These are phyloP conservation scores for Leccinum longicurvipes DNA, from an alignment of 768 basidiomycete genomes.

Conservation along the genomic window DNA sequence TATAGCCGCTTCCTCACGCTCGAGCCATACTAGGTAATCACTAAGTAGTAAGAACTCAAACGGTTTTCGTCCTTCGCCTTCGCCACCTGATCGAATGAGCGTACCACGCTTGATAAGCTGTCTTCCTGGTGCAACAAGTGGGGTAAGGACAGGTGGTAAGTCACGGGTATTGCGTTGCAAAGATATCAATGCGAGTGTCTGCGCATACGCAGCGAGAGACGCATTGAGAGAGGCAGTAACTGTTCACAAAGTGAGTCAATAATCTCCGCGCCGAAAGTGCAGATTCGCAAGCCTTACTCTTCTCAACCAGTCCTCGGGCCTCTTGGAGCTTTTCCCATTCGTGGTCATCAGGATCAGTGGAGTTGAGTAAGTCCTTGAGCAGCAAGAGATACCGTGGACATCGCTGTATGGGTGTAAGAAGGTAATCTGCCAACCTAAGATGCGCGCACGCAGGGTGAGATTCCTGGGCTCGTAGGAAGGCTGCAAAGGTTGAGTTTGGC, in stretches of 20 bases:
- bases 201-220: constrained; percentile 73
- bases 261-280: not conserved
- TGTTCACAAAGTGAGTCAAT: constrained; percentile 30
- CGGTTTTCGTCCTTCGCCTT: constrained; percentile 44
- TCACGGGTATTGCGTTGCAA: constrained; percentile 75
- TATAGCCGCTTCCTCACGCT: constrained; percentile 41
- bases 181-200: constrained; percentile 71
- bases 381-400: constrained; percentile 85
- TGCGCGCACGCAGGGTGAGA: constrained; percentile 66
- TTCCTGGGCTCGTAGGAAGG: constrained; percentile 65
- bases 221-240: constrained; percentile 78
- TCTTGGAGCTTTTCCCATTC: constrained; percentile 61
- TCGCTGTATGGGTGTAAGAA: constrained; percentile 82
- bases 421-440: constrained; percentile 79
- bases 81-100: constrained; percentile 46
- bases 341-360: constrained; percentile 60
- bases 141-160: constrained; percentile 74
- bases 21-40: constrained; percentile 78
- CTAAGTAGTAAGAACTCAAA: constrained; percentile 79
- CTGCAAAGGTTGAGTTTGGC: constrained; percentile 47
- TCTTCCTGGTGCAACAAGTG: constrained; percentile 79
- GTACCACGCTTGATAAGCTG: constrained; percentile 66
- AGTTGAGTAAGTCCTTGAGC: constrained; percentile 74
- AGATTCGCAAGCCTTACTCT: constrained; percentile 47
- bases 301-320: constrained; percentile 66